These are phyloP conservation scores for Sequoiadendron giganteum DNA, from an alignment of 75 land plant species.

Conservation along the genomic window DNA sequence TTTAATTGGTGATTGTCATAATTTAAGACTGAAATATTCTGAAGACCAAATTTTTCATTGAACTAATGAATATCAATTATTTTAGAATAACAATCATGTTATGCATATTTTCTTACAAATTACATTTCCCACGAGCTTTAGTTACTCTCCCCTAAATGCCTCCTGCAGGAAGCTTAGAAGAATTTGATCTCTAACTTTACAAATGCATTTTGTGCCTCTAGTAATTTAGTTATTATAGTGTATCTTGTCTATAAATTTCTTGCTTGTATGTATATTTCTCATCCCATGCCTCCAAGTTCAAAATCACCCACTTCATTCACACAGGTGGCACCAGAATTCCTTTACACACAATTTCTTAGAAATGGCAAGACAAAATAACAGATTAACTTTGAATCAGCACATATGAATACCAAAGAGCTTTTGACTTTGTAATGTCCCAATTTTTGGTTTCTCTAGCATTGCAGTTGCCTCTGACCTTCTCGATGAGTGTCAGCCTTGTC, in stretches of 20 bases:
- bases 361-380: neutral
- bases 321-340: neutral
- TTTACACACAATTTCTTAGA: neutral
- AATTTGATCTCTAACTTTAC: neutral
- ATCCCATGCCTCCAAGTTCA: neutral
- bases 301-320: neutral
- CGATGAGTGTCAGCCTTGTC: too few relatives aligned
- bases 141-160: neutral
- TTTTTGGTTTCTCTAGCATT: too few relatives aligned
- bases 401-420: neutral
- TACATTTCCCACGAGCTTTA: neutral
- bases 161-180: neutral
- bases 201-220: neutral
- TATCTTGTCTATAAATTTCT: neutral
- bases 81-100: neutral
- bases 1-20: too few relatives aligned
- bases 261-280: neutral
- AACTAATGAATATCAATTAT: neutral
- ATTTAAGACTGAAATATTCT: too few relatives aligned
- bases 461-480: too few relatives aligned
- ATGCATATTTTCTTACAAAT: neutral
- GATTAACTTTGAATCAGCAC: neutral
- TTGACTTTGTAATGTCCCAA: too few relatives aligned
- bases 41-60: too few relatives aligned
- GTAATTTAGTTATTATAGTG: neutral